Percentiles rank a stretch among this genome's conserved stretches.
Conservation (phyloP, 352 stramenopile species). For the Globisporangium spiculum region DNA sequence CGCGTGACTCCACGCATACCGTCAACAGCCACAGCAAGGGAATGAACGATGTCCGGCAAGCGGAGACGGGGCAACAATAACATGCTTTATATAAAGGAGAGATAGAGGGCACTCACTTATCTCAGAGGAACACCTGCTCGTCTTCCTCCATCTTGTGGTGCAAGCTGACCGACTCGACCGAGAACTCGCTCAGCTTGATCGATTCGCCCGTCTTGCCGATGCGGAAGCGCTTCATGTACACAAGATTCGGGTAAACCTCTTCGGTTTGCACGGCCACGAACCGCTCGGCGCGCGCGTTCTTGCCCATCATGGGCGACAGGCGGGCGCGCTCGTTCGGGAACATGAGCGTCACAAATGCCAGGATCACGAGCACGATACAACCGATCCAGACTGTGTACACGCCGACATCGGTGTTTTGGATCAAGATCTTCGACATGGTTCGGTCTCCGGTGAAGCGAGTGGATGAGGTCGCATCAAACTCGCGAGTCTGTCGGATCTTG, state of each 20-base stretch:
- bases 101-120: not conserved
- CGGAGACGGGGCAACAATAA: not conserved
- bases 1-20: not conserved
- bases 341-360: slow-evolving; percentile 47
- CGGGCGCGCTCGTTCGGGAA: slow-evolving; percentile 56
- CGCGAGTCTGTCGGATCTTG: slow-evolving; percentile 10
- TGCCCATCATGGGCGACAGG: slow-evolving; percentile 39
- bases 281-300: slow-evolving; percentile 54
- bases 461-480: not conserved
- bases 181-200: slow-evolving; percentile 73
- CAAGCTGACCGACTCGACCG: slow-evolving; percentile 53
- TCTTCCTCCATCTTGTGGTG: slow-evolving; percentile 70
- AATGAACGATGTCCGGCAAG: not conserved
- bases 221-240: slow-evolving; percentile 77
- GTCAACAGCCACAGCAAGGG: not conserved
- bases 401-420: slow-evolving; percentile 61
- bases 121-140: slow-evolving; percentile 61
- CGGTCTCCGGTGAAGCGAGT: slow-evolving; percentile 15
- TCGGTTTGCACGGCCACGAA: slow-evolving; percentile 71
- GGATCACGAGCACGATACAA: slow-evolving; percentile 22
- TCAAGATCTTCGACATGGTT: slow-evolving; percentile 36
- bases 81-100: slow-evolving; percentile 2
- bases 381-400: slow-evolving; percentile 36
- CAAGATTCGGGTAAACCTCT: slow-evolving; percentile 68
- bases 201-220: slow-evolving; percentile 68